A percentile compares a stretch with the other conserved stretches of the same genome.
phyloP scores from a whole-genome alignment of 441 rosid genomes.

The Flueggea neowawraea region DNA sequence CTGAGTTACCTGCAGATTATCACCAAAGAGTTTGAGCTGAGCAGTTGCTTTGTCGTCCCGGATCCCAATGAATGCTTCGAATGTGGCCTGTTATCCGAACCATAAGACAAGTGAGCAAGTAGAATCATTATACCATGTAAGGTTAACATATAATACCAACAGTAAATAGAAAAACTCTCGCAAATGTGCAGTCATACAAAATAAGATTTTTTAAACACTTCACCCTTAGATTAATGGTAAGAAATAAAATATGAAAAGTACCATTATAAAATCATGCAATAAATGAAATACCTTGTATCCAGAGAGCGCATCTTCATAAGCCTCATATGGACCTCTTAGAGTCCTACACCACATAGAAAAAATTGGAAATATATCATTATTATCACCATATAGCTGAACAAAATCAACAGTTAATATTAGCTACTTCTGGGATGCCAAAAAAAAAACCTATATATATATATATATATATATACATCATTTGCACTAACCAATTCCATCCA shows the following conservation, averaged over 20 bases:
- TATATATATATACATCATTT: no score
- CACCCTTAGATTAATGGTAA: no score
- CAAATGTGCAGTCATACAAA: no score
- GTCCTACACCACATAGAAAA: conserved; percentile 42
- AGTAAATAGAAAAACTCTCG: no score
- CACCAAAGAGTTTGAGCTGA: conserved; percentile 86
- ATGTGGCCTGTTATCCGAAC: conserved; percentile 52
- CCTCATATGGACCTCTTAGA: conserved; percentile 95
- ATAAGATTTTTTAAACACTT: no score
- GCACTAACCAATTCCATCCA: conserved; percentile 97
- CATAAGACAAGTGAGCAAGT: no score
- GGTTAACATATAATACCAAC: no score
- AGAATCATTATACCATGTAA: no score
- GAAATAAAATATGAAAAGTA: not conserved
- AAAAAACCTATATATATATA: no score
- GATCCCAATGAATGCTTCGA: conserved; percentile 86
- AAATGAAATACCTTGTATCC: conserved; percentile 70
- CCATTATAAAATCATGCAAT: conserved; percentile 7
- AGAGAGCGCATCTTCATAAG: conserved; percentile 82
- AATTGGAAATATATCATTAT: not conserved
- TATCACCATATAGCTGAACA: not conserved
- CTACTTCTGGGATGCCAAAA: not conserved
- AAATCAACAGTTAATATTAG: not conserved
- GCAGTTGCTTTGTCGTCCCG: conserved; percentile 85
- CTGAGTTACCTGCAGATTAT: conserved; percentile 63